A percentile compares a stretch with the other conserved stretches of the same genome.
phyloP scores from a whole-genome alignment of 192 early-diverging fungal species.

The Endogone sp. region DNA sequence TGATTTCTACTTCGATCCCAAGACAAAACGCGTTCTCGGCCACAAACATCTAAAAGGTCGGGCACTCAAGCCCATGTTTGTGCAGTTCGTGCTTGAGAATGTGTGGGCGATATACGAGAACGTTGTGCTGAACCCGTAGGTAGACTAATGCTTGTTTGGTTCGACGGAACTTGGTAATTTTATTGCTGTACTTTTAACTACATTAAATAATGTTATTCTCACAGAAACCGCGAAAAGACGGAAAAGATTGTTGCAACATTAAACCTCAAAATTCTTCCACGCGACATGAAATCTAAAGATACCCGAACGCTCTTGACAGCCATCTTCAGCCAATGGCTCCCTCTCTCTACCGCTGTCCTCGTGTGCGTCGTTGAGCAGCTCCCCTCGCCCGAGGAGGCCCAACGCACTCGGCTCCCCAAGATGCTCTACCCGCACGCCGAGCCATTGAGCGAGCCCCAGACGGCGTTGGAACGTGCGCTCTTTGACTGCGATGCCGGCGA shows the following conservation, averaged over 20 bases:
- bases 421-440: slow-evolving; percentile 63
- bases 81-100: slow-evolving; percentile 92
- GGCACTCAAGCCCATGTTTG: slow-evolving; percentile 90
- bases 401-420: slow-evolving; percentile 71
- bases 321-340: slow-evolving; percentile 94
- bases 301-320: slow-evolving; percentile 64
- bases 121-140: slow-evolving; percentile 55
- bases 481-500: slow-evolving; percentile 62
- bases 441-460: slow-evolving; percentile 38
- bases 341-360: slow-evolving; percentile 84
- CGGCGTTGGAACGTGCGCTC: slow-evolving; percentile 69
- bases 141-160: not conserved
- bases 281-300: slow-evolving; percentile 89
- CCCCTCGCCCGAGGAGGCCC: slow-evolving; percentile 81
- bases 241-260: slow-evolving; percentile 92
- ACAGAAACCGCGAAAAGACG: slow-evolving; percentile 71
- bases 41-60: slow-evolving; percentile 83
- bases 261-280: slow-evolving; percentile 83
- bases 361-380: slow-evolving; percentile 84
- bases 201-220: no score
- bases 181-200: slow-evolving; percentile 10
- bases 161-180: no score
- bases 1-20: slow-evolving; percentile 94
- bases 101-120: slow-evolving; percentile 95
- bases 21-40: slow-evolving; percentile 85